Base-by-base conservation (phyloP, 2,329 filamentous ascomycete species). In the Sclerotiophoma versabilis region DNA sequence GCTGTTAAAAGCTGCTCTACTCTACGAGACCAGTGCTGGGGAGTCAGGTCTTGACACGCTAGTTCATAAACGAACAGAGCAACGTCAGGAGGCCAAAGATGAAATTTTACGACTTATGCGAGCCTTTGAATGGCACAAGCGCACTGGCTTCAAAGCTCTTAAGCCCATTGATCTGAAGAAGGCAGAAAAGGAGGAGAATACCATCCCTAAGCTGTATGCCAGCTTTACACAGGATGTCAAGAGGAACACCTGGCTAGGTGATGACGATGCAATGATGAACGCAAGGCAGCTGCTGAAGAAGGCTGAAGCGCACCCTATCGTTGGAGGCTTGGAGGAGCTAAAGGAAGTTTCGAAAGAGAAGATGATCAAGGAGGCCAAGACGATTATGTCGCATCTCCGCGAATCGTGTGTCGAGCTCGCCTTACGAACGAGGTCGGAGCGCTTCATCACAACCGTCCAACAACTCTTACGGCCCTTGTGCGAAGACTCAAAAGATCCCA, bases 1-100 rank as follows among this genome's bases (percentile, higher is more conserved):
- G 0, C 69, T 87, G n/a, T 65, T 84, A 0, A 83, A 80, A 41
- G 58, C 65, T 63, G 80, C 58, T 68, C 42, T 72, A 19, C 15
- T 60, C 6, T 67, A 64, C 33, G 38, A 61, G 42, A 65, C 60
- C 1, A 20, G 36, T 1, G 36, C 52, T 9, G 59, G 56, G 1
- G 47, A 48, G 9, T 65, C 62, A 7, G 62, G 59, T 1, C 49
- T 72, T 2, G 39, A 63, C 0, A 10, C 26, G 1, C 34, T 73
- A 2, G 36, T 60, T 2, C 8, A 43, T 1, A 68, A 51, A 27
- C 61, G 69, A 38, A 43, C 54, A 9, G 23, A 49, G 1, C 62
- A 73, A 23, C 45, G 61, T 9, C 6, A 15, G 1, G 47, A 54
- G 5, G 59, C 53, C 0, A 30, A 66, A 34, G 12, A 5, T 2